Evolutionary conservation across 176 grass and related monocot genomes (phyloP).

Genomic region (Alopecurus myosuroides): DNA sequence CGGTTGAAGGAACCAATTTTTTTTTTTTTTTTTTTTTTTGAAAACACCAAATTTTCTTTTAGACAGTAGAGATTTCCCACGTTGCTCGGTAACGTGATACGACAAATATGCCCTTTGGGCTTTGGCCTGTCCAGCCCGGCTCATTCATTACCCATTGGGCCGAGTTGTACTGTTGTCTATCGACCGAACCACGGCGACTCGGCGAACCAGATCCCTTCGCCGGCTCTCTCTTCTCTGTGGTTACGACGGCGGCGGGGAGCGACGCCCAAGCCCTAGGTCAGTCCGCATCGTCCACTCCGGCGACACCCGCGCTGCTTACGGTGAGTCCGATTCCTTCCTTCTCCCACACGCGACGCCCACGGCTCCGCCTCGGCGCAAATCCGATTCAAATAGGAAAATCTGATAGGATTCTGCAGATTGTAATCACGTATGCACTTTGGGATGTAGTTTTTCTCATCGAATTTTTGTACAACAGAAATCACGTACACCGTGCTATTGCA

Average conservation of each 20-base stretch:
- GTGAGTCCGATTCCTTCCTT: neutral
- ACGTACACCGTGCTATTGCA: neutral
- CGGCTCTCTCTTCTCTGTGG: neutral
- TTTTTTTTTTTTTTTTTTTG: too few species aligned
- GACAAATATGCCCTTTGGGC: neutral
- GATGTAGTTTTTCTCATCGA: neutral
- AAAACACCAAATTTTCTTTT: too few species aligned
- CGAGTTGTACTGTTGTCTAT: neutral
- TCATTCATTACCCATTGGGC: neutral
- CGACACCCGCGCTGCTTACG: neutral
- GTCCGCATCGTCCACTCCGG: neutral
- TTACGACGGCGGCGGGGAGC: neutral
- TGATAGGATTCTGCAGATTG: neutral
- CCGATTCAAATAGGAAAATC: neutral
- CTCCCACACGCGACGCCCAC: neutral
- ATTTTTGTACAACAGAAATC: neutral
- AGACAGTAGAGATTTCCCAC: too few species aligned
- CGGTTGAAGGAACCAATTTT: too few species aligned
- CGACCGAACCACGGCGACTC: neutral
- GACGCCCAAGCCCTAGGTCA: neutral
- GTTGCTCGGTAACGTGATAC: too few species aligned
- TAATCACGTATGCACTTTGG: neutral
- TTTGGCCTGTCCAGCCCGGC: neutral
- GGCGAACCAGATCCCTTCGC: neutral
- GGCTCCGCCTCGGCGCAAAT: neutral